Evolutionary conservation across 441 rosid species (phyloP).

Genomic region (Syzygium syzygioides): DNA sequence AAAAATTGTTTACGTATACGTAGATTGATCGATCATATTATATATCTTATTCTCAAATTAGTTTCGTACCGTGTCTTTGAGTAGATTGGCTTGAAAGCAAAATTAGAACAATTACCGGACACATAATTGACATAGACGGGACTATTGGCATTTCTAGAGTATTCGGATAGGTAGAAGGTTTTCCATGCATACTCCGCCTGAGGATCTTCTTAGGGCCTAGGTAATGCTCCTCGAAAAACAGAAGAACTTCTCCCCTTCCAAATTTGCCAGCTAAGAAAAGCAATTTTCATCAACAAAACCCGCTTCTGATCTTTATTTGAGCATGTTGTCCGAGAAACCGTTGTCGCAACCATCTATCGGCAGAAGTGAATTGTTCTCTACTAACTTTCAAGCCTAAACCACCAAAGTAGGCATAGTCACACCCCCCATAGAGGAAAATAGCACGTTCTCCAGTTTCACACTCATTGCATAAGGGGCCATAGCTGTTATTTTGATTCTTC

Average conservation of each 20-base stretch:
- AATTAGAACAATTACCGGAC: fast-evolving
- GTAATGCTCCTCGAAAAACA: not conserved
- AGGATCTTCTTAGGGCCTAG: not conserved
- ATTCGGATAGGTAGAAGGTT: too few relatives aligned
- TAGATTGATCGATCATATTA: not conserved
- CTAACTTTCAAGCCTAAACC: not conserved
- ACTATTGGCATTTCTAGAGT: too few relatives aligned
- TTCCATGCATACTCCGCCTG: not conserved
- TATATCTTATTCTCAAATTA: not conserved
- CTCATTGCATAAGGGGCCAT: not conserved
- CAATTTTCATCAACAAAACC: not conserved
- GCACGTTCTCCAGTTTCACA: not conserved
- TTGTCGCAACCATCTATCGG: not conserved
- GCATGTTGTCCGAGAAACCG: not conserved
- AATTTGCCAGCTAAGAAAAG: not conserved
- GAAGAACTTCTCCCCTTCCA: not conserved
- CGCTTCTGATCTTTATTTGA: not conserved
- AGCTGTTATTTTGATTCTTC: fast-evolving
- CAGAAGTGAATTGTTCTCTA: not conserved
- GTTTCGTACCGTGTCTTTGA: not conserved
- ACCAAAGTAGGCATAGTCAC: not conserved
- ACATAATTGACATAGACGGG: not conserved
- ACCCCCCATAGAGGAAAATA: not conserved
- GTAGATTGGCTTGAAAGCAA: not conserved
- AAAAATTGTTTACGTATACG: too few relatives aligned